Conservation (phyloP, 176 grass and related monocot species). For the Triticum turgidum region DNA sequence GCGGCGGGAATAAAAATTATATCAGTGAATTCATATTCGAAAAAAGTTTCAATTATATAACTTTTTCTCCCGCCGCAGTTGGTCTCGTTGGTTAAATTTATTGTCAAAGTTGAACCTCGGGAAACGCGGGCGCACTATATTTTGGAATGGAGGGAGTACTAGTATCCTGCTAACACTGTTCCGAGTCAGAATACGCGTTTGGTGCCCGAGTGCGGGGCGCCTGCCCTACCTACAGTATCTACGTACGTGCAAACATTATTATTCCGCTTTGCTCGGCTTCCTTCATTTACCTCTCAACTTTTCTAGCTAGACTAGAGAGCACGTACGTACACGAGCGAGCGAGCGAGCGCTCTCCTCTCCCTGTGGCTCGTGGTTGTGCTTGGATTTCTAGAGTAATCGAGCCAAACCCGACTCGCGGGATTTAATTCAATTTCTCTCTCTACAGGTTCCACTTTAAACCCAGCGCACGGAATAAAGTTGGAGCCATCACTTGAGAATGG, state of each 20-base stretch:
- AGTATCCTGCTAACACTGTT: neutral
- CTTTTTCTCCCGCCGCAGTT: too few species aligned
- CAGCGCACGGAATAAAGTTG: neutral
- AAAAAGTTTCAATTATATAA: too few species aligned
- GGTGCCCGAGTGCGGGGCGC: neutral
- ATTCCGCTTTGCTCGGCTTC: neutral
- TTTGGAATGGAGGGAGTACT: too few species aligned
- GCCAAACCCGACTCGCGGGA: neutral
- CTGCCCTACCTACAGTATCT: neutral
- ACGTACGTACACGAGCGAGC: neutral
- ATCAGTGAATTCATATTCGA: too few species aligned
- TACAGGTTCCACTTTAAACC: neutral
- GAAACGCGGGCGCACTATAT: too few species aligned
- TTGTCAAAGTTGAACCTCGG: too few species aligned
- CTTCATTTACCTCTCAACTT: neutral
- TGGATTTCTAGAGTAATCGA: neutral
- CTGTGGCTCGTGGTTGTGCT: neutral
- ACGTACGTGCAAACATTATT: neutral
- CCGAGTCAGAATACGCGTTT: conserved; percentile 11
- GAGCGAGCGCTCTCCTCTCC: neutral
- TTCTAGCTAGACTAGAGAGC: neutral
- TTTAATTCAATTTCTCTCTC: neutral
- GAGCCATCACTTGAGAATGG: neutral
- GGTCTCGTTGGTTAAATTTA: too few species aligned
- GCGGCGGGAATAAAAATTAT: too few species aligned